Evolutionary conservation across 2,329 filamentous ascomycete genomes (phyloP).

Genomic region (Penicillium corylophilum): DNA sequence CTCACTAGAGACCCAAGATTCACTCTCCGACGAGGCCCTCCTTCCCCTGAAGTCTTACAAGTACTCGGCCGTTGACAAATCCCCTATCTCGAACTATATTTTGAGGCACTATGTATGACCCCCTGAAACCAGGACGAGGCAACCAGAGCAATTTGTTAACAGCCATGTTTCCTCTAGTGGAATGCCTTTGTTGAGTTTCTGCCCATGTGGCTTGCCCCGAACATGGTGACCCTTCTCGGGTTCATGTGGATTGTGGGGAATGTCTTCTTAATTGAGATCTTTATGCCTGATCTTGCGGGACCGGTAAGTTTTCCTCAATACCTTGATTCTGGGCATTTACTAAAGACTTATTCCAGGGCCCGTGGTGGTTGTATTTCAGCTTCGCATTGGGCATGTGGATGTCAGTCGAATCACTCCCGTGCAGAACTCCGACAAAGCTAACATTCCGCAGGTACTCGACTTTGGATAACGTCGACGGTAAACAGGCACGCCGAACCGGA

Average conservation of each 20-base stretch:
- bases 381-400: slow-evolving; percentile 96
- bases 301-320: too few relatives aligned
- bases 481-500: slow-evolving; percentile 90
- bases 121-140: background rate
- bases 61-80: slow-evolving; percentile 96
- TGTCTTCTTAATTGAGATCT: slow-evolving; percentile 70
- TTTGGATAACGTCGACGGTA: slow-evolving; percentile 98
- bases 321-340: too few relatives aligned
- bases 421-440: slow-evolving; percentile 8
- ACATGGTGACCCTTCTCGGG: slow-evolving; percentile 93
- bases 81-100: slow-evolving; percentile 87
- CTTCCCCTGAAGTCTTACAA: slow-evolving; percentile 93
- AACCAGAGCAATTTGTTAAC: background rate
- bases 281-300: slow-evolving; percentile 85
- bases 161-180: slow-evolving; percentile 63
- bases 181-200: slow-evolving; percentile 90
- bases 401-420: slow-evolving; percentile 48
- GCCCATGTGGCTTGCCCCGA: slow-evolving; percentile 94
- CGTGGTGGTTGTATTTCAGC: slow-evolving; percentile 91
- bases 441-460: slow-evolving; percentile 67
- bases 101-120: slow-evolving; percentile 81
- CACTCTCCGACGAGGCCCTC: slow-evolving; percentile 84
- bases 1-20: slow-evolving; percentile 47
- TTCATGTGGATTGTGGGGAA: slow-evolving; percentile 94
- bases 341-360: slow-evolving; percentile 56